Conservation (phyloP, 2,329 filamentous ascomycete genomes). For the Sporothrix humicola region DNA sequence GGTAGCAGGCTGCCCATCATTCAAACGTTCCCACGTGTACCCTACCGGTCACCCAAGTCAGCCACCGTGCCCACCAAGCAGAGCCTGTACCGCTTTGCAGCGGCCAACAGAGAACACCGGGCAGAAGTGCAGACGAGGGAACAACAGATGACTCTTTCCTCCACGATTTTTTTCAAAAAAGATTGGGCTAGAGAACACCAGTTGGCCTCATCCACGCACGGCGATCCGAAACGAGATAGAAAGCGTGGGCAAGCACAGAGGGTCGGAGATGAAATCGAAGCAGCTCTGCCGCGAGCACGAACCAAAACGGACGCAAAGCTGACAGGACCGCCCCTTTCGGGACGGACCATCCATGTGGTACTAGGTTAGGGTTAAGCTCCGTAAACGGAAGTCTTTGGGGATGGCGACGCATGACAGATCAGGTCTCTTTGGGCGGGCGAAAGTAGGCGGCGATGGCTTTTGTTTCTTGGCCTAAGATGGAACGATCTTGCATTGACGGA, state of each 20-base stretch:
- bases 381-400: constrained; percentile 78
- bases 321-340: neutral
- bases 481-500: neutral
- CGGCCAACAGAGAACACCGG: constrained; percentile 45
- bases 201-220: neutral
- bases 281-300: constrained; percentile 1
- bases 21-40: constrained; percentile 37
- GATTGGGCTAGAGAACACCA: neutral
- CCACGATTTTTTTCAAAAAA: constrained; percentile 26
- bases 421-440: constrained; percentile 11
- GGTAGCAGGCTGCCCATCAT: constrained; percentile 36
- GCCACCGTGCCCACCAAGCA: constrained; percentile 39
- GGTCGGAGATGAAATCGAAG: neutral
- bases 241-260: constrained; percentile 11
- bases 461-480: neutral
- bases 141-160: neutral
- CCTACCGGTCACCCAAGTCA: constrained; percentile 54
- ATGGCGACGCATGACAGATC: constrained; percentile 68
- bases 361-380: constrained; percentile 98
- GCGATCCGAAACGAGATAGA: constrained; percentile 4
- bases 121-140: constrained; percentile 33
- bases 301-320: constrained; percentile 27
- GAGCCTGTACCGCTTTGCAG: constrained; percentile 56
- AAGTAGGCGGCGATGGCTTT: constrained; percentile 10
- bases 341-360: constrained; percentile 41